Evolutionary conservation across 2,329 filamentous ascomycete genomes (phyloP), one percentile per base, ranked within the genome.

Genomic region (Sclerotinia sclerotiorum): DNA sequence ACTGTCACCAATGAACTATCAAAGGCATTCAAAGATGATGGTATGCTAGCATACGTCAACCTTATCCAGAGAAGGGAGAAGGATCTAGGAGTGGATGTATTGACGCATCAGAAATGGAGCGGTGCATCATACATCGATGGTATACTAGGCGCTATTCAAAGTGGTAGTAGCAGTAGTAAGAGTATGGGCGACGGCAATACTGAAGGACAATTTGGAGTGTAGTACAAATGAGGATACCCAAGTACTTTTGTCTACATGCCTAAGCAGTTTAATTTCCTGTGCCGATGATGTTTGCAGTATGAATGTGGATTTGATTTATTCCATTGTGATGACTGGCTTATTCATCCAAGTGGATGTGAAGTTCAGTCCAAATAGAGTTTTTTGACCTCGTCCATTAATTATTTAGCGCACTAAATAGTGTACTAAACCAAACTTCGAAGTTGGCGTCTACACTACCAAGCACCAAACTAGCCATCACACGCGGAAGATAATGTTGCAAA

Each of bases 11-110:
- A 88, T 69, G 92, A 97, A 81, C 84, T 99, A 24, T 90, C 93
- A 13, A 87, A 87, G 69, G 86, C 84, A 8, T 99, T 97, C 83
- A 96, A 93, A 82, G 86, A 88, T 19, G 91, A 97, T 67, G 95
- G 95, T 67, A 99, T 99, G 95, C 85, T 95, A 76, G 94, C 95
- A 0, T 99, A 99, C 77, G 95, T 98, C n/a, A 91, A 97, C 69
- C 82, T 97, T 0, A 89, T 99, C 51, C 95, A 99, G 80, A 84
- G 88, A 65, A 85, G 89, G 51, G 95, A 99, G 81, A 97, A 97
- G 84, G 94, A 97, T 69, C 46, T 84, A 76, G 72, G 80, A 79
- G 48, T 78, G 71, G 69, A 83, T 79, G 75, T 84, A 74, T 48
- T 84, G 72, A 76, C 73, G 5, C 75, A 77, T 68, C 76, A 78